phyloP scores from a whole-genome alignment of 495 filamentous ascomycete species.

The Hyaloscypha hepaticicola region DNA sequence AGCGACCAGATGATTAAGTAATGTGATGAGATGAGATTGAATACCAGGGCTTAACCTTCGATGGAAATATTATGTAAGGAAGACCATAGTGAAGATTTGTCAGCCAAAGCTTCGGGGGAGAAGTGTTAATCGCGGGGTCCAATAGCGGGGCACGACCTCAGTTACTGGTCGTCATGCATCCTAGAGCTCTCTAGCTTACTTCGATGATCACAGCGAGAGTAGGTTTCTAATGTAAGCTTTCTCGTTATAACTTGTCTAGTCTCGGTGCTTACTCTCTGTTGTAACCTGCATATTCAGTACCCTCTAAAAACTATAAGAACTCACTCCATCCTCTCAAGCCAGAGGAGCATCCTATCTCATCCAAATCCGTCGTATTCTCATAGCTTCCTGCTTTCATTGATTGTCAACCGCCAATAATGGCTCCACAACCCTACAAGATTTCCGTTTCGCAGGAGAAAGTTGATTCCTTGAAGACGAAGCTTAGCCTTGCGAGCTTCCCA shows the following conservation, averaged over 20 bases:
- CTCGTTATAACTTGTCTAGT: neutral
- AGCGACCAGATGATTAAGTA: too few relatives aligned
- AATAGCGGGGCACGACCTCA: neutral
- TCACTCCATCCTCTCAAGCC: neutral
- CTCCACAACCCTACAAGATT: constrained; percentile 42
- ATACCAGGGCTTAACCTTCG: neutral
- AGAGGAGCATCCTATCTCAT: neutral
- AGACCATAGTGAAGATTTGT: neutral
- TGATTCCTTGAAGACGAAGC: constrained; percentile 41
- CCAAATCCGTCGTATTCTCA: neutral
- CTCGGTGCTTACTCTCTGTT: neutral
- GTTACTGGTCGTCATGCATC: neutral
- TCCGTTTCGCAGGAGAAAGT: constrained; percentile 43
- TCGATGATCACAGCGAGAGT: neutral
- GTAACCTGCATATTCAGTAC: neutral
- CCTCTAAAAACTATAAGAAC: neutral
- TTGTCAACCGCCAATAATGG: constrained; percentile 4
- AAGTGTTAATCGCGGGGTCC: too few relatives aligned
- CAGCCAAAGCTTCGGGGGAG: neutral
- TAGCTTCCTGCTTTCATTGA: neutral
- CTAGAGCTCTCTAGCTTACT: neutral
- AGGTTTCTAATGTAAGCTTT: neutral
- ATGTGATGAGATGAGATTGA: neutral
- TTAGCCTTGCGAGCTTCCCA: constrained; percentile 43
- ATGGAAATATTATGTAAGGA: neutral